A percentile compares a stretch with the other conserved stretches of the same genome.
phyloP scores from a whole-genome alignment of 2,329 filamentous ascomycete species.

The Cytospora chrysosperma region DNA sequence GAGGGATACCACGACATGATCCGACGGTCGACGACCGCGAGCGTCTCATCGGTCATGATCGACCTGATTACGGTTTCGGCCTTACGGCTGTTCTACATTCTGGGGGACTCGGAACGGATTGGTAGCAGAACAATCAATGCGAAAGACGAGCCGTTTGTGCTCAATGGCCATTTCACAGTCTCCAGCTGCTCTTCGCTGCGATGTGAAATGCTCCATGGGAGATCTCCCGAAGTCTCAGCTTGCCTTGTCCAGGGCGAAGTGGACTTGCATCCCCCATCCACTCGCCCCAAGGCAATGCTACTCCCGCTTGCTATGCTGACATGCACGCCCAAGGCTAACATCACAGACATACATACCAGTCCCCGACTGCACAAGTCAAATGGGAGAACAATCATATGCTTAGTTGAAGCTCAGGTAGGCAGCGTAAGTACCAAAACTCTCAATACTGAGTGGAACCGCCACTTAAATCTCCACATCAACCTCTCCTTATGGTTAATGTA shows the following conservation, averaged over 20 bases:
- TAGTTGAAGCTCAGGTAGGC: constrained; percentile 7
- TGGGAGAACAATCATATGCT: not conserved
- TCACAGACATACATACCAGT: not conserved
- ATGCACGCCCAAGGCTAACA: constrained; percentile 12
- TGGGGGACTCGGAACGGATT: constrained; percentile 23
- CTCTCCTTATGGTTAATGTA: constrained; percentile 71
- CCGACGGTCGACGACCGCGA: constrained; percentile 6
- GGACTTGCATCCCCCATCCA: not conserved
- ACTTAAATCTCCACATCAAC: constrained; percentile 85
- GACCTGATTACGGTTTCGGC: constrained; percentile 27
- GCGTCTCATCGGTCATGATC: constrained; percentile 12
- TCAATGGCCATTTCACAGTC: constrained; percentile 69
- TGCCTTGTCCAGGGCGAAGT: constrained; percentile 9
- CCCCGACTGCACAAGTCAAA: not conserved
- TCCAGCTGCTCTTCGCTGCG: constrained; percentile 38
- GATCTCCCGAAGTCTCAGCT: constrained; percentile 64
- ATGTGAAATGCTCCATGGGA: constrained; percentile 75
- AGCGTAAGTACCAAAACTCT: not conserved
- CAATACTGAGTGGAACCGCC: constrained; percentile 49
- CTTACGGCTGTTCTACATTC: constrained; percentile 28
- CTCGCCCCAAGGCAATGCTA: constrained; percentile 1
- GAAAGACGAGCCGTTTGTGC: constrained; percentile 48
- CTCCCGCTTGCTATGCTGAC: constrained; percentile 12
- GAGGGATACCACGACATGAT: constrained; percentile 20
- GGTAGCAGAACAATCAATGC: constrained; percentile 33